Evolutionary conservation across 2,329 filamentous ascomycete genomes (phyloP), one percentile per base, ranked within the genome.

Genomic region (Verticillium albo-atrum): DNA sequence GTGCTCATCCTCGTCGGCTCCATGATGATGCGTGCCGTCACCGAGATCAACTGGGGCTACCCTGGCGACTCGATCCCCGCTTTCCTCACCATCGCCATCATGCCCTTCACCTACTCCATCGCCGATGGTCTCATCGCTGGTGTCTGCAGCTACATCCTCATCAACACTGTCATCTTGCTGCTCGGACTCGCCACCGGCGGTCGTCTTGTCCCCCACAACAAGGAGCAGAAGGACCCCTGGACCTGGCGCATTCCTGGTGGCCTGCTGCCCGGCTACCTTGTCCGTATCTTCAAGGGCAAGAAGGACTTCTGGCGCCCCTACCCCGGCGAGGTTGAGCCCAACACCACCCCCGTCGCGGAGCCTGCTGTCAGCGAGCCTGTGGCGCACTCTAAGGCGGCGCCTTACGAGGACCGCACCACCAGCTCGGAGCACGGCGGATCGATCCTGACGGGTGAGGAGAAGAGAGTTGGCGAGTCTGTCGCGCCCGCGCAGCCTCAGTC

Each of bases 81-180:
- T 3, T 96, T 96, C 76, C 78, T 96, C 35, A 92, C 90, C 56
- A 89, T 96, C 63, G 86, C 88, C 60, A 77, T 93, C 62, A 96
- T 96, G 92, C 91, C 92, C 0, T 95, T 96, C 75, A 92, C 90
- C 1, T 96, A 95, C 78, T 91, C 87, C 47, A 95, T 96, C 68
- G 90, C 92, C 14, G 90, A 96, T 68, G 92, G 92, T 54, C 80
- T 96, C 17, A 96, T 96, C 66, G 90, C 84, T 1, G 90, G 91
- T 57, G 89, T 96, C 67, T 80, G 88, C 68, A 86, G 85, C 42
- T 96, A 96, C 74, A 88, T 89, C 52, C 70, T 89, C 63, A 82
- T 96, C 74, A 96, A 96, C 75, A 84, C 80, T 0, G 69, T 82
- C 14, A 86, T 91, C 14, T 93, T 84, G 84, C 60, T 89, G 54